A percentile compares a stretch with the other conserved stretches of the same genome.
Evolutionary conservation across 306 rosid genomes (phyloP).

Genomic region (Malus sieversii): DNA sequence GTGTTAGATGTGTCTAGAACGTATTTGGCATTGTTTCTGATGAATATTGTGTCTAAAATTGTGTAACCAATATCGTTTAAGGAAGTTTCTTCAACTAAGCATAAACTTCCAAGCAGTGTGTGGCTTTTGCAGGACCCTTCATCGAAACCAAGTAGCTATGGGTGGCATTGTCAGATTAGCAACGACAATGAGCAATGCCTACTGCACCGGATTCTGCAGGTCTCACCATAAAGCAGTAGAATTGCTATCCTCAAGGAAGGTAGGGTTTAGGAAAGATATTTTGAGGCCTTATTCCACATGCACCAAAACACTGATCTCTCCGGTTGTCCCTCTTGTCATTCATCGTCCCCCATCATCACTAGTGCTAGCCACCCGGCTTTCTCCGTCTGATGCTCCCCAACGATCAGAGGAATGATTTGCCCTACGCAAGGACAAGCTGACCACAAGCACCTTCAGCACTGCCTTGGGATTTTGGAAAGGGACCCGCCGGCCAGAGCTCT

Average conservation of each 20-base stretch:
- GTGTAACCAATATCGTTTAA: background rate
- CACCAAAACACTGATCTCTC: slow-evolving; percentile 13
- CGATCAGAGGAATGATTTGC: slow-evolving; percentile 97
- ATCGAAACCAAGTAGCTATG: slow-evolving; percentile 11
- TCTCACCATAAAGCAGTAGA: slow-evolving; percentile 22
- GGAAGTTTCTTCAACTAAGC: slow-evolving; percentile 6
- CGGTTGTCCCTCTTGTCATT: slow-evolving; percentile 16
- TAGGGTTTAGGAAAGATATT: slow-evolving; percentile 7
- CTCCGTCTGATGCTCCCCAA: slow-evolving; percentile 52
- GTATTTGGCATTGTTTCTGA: slow-evolving; percentile 7
- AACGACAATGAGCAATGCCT: slow-evolving; percentile 38
- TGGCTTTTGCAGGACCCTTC: slow-evolving; percentile 30
- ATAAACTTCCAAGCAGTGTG: slow-evolving; percentile 17
- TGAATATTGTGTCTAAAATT: background rate
- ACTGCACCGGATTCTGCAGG: slow-evolving; percentile 32
- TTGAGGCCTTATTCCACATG: slow-evolving; percentile 32
- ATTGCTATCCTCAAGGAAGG: slow-evolving; percentile 23
- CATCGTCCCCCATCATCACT: slow-evolving; percentile 29
- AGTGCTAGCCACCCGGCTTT: slow-evolving; percentile 35
- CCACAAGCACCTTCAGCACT: slow-evolving; percentile 90
- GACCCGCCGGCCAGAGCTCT: slow-evolving; percentile 62
- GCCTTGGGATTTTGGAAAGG: slow-evolving; percentile 96
- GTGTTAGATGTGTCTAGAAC: background rate
- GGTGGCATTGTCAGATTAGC: slow-evolving; percentile 29
- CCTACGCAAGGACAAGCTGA: slow-evolving; percentile 80